phyloP scores from a whole-genome alignment of 257 asterid genomes.

The Solanum infundibuliforme region DNA sequence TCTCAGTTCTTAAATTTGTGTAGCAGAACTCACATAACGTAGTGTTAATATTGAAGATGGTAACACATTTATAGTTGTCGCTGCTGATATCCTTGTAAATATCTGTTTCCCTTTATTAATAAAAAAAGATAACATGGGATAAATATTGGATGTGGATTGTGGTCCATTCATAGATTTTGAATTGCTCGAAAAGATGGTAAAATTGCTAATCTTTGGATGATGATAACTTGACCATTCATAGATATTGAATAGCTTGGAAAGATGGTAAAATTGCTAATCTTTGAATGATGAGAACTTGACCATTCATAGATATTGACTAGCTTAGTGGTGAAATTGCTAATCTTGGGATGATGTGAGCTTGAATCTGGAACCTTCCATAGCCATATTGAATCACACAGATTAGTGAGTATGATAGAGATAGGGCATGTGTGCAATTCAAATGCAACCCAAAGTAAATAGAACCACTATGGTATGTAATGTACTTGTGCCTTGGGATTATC shows the following conservation, averaged over 20 bases:
- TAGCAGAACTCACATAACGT: not conserved
- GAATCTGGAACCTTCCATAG: not conserved
- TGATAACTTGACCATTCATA: not conserved
- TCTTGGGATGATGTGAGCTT: not conserved
- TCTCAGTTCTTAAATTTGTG: not conserved
- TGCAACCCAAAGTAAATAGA: not conserved
- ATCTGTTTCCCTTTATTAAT: not conserved
- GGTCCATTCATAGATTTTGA: not conserved
- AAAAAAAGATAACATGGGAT: not conserved
- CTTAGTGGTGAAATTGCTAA: not conserved
- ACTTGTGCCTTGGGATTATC: not conserved
- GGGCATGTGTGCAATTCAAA: not conserved
- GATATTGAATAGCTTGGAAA: not conserved
- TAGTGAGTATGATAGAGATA: not conserved
- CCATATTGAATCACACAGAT: not conserved
- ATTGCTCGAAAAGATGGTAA: not conserved
- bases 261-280: not conserved
- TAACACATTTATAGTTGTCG: not conserved
- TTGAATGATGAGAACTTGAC: not conserved
- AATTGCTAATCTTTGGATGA: not conserved
- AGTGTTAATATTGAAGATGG: not conserved
- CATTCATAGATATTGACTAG: not conserved
- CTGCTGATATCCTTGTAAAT: not conserved
- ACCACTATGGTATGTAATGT: not conserved
- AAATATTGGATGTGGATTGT: not conserved